Conservation (phyloP, 2,329 filamentous ascomycete species). For the Colletotrichum phormii region DNA sequence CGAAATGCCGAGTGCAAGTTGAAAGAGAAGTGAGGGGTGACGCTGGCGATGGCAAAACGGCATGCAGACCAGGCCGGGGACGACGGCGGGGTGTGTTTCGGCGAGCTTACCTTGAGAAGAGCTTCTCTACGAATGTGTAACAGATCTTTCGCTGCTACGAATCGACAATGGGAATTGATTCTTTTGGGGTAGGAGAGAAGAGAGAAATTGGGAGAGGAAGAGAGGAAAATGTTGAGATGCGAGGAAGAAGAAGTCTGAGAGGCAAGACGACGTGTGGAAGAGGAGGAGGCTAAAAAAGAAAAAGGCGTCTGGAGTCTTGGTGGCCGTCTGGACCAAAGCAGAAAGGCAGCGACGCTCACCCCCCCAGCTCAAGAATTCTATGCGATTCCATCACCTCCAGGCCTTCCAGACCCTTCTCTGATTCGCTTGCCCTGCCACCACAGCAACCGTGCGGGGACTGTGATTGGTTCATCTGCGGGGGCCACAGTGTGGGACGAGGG, state of each 20-base stretch:
- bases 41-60: background rate
- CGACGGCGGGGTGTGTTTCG: background rate
- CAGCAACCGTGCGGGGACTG: slow-evolving; percentile 36
- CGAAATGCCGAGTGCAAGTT: background rate
- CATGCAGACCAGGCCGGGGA: slow-evolving; percentile 14
- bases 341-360: slow-evolving; percentile 37
- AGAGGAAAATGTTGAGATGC: slow-evolving; percentile 17
- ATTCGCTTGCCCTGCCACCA: slow-evolving; percentile 40
- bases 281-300: slow-evolving; percentile 51
- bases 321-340: slow-evolving; percentile 1
- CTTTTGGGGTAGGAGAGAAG: slow-evolving; percentile 38
- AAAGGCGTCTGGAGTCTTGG: slow-evolving; percentile 34
- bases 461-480: slow-evolving; percentile 37
- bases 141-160: slow-evolving; percentile 43
- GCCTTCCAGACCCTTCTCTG: slow-evolving; percentile 40
- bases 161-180: slow-evolving; percentile 38
- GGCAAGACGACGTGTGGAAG: slow-evolving; percentile 37
- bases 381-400: slow-evolving; percentile 55
- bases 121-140: slow-evolving; percentile 31
- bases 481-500: slow-evolving; percentile 10
- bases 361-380: slow-evolving; percentile 53
- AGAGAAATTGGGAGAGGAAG: slow-evolving; percentile 13
- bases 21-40: background rate
- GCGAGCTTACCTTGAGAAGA: slow-evolving; percentile 38
- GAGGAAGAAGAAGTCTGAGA: slow-evolving; percentile 32